Percentiles rank a stretch among this genome's conserved stretches.
Conservation (phyloP, 106 monocot species). For the Posidonia australis region DNA sequence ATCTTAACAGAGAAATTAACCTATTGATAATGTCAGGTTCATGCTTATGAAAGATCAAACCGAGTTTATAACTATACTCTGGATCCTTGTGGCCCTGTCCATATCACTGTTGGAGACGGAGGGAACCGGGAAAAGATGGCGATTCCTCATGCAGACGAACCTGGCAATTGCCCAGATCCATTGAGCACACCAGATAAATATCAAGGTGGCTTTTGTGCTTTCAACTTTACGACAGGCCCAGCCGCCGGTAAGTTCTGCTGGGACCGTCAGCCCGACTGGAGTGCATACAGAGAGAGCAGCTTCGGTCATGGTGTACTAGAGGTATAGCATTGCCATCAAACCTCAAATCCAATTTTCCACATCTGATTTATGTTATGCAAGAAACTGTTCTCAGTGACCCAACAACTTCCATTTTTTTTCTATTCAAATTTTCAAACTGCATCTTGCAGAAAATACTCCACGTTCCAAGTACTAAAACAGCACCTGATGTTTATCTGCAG, state of each 20-base stretch:
- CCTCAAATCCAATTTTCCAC: no score
- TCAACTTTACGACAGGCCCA: conserved; percentile 64
- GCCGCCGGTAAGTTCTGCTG: conserved; percentile 51
- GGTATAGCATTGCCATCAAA: no score
- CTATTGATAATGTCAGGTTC: conserved; percentile 37
- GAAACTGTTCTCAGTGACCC: no score
- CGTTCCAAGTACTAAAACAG: no score
- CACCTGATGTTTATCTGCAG: no score
- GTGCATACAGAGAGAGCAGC: conserved; percentile 59
- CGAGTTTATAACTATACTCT: conserved; percentile 68
- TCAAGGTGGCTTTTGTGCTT: conserved; percentile 59
- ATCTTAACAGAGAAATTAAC: no score
- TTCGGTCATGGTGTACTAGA: conserved; percentile 81
- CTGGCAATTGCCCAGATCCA: conserved; percentile 61
- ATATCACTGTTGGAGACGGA: conserved; percentile 82
- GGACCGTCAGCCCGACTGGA: conserved; percentile 52
- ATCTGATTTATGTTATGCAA: no score
- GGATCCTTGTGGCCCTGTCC: conserved; percentile 70
- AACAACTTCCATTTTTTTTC: no score
- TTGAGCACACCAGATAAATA: conserved; percentile 30
- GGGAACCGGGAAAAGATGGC: conserved; percentile 92
- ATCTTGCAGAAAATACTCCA: no score
- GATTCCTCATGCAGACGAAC: conserved; percentile 58
- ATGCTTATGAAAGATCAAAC: conserved; percentile 92
- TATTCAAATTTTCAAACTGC: no score